Percentiles rank a stretch among this genome's conserved stretches.
Conservation (phyloP, 805 yeast genomes). For the Teunomyces funiuensis region DNA sequence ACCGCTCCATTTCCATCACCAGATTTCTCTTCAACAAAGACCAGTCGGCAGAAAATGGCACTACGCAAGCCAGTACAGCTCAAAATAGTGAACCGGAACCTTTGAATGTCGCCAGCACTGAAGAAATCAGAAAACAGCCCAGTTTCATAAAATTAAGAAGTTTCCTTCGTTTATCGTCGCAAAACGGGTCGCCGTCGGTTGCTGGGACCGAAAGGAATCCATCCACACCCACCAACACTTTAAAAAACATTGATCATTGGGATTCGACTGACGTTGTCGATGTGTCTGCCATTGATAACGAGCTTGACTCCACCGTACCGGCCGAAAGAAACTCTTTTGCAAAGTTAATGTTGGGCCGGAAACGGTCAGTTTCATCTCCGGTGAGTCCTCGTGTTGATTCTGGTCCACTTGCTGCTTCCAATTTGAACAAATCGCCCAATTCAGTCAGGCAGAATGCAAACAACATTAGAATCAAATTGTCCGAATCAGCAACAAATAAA, state of each 20-base stretch:
- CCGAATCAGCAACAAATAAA: constrained; percentile 13
- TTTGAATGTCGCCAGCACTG: constrained; percentile 2
- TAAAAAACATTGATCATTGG: not conserved
- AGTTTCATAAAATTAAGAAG: constrained; percentile 28
- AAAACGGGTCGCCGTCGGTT: not conserved
- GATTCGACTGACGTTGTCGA: not conserved
- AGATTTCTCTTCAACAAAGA: constrained; percentile 26
- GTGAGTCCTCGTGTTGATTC: constrained; percentile 1
- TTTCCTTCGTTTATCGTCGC: constrained; percentile 23
- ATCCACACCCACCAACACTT: not conserved
- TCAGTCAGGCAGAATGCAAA: constrained; percentile 12
- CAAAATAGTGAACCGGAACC: not conserved
- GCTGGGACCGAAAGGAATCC: not conserved
- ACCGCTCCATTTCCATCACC: constrained; percentile 28
- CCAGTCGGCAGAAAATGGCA: constrained; percentile 6
- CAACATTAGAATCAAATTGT: constrained; percentile 10
- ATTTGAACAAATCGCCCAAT: not conserved
- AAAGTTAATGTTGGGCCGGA: constrained; percentile 9
- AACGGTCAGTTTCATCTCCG: constrained; percentile 12
- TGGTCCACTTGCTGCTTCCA: constrained; percentile 2
- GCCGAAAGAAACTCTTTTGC: not conserved
- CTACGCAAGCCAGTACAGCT: not conserved
- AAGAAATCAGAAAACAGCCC: constrained; percentile 17
- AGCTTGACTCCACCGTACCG: not conserved
- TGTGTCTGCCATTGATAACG: not conserved